Evolutionary conservation across 2,329 filamentous ascomycete genomes (phyloP).

Genomic region (Amauroascus verrucosus): DNA sequence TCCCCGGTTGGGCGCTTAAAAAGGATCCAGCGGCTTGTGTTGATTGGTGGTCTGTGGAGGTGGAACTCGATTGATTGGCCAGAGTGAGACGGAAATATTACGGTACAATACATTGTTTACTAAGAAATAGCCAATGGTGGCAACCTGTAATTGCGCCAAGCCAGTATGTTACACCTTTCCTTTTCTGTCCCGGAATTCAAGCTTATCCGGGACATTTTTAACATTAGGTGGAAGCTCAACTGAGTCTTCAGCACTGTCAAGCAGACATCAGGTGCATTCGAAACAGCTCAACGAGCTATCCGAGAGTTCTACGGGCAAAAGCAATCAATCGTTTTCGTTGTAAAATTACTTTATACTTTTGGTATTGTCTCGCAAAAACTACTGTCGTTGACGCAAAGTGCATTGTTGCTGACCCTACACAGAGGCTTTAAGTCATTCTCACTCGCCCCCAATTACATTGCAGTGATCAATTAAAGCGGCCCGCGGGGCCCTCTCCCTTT

Average conservation of each 20-base stretch:
- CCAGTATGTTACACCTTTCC: neutral
- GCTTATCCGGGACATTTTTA: slow-evolving; percentile 5
- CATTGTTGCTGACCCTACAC: too few relatives aligned
- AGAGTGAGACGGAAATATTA: too few relatives aligned
- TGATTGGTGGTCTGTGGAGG: neutral
- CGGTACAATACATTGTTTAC: neutral
- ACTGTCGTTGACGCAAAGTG: too few relatives aligned
- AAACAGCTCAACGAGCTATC: neutral
- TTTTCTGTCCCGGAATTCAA: neutral
- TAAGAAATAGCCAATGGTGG: neutral
- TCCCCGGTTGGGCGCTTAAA: too few relatives aligned
- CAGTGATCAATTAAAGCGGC: slow-evolving; percentile 1
- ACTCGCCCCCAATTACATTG: neutral
- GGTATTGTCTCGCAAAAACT: too few relatives aligned
- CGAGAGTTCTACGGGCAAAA: neutral
- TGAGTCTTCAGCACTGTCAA: neutral
- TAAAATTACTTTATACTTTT: too few relatives aligned
- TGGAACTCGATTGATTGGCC: neutral
- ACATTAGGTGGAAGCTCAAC: neutral
- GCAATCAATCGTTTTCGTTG: too few relatives aligned
- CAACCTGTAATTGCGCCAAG: neutral
- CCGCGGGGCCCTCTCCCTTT: slow-evolving; percentile 19
- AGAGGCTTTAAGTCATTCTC: too few relatives aligned
- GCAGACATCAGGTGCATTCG: neutral
- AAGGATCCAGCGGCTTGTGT: too few relatives aligned